Evolutionary conservation across 164 flowering plant species (phyloP).

Genomic region (Umbilicus rupestris): DNA sequence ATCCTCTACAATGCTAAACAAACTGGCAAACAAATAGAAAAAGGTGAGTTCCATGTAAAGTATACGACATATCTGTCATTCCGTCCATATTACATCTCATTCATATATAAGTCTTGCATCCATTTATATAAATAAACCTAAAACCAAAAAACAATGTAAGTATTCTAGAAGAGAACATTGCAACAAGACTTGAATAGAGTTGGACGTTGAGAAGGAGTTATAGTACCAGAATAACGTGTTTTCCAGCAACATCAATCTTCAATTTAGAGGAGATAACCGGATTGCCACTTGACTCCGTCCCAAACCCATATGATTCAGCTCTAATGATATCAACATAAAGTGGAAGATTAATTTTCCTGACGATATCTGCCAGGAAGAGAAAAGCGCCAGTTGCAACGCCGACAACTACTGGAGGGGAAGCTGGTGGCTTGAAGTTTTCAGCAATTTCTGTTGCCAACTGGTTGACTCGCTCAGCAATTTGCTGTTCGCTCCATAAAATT

Average conservation of each 20-base stretch:
- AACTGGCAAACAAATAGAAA: not conserved
- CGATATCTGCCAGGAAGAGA: constrained; percentile 73
- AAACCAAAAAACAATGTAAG: not conserved
- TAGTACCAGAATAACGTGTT: constrained; percentile 70
- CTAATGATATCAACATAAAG: constrained; percentile 60
- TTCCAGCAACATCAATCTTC: constrained; percentile 57
- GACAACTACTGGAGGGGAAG: constrained; percentile 39
- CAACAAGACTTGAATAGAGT: not conserved
- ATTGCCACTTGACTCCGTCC: constrained; percentile 54
- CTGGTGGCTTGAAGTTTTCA: constrained; percentile 23
- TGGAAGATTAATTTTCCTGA: constrained; percentile 39
- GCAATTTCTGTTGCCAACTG: constrained; percentile 54
- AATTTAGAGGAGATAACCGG: constrained; percentile 51
- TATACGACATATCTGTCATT: not conserved
- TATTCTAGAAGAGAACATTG: not conserved
- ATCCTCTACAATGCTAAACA: not conserved
- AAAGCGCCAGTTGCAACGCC: constrained; percentile 94
- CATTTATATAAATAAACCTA: not conserved
- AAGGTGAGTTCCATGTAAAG: not conserved
- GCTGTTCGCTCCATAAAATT: constrained; percentile 41
- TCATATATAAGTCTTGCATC: not conserved
- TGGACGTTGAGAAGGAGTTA: not conserved
- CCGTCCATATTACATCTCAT: not conserved
- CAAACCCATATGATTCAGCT: constrained; percentile 68
- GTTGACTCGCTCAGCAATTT: constrained; percentile 41